phyloP scores from a whole-genome alignment of 306 rosid species.

The Comarum palustre region DNA sequence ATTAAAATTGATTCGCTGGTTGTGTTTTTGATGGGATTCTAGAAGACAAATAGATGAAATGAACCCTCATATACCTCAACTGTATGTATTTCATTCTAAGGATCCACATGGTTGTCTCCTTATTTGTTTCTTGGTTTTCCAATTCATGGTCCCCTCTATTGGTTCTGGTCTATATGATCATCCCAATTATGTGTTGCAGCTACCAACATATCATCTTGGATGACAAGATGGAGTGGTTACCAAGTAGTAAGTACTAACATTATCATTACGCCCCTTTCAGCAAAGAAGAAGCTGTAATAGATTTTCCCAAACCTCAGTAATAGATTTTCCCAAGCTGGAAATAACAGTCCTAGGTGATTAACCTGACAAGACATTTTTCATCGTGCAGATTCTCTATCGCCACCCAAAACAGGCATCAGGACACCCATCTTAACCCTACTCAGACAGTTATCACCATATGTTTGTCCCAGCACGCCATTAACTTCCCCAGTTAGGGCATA shows the following conservation, averaged over 20 bases:
- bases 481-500: conserved; percentile 24
- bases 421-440: conserved; percentile 44
- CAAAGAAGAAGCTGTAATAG: neutral
- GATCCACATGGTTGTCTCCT: conserved; percentile 24
- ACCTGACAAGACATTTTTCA: neutral
- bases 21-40: conserved; percentile 15
- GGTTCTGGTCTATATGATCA: neutral
- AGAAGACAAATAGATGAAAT: conserved; percentile 2
- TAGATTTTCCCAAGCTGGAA: neutral
- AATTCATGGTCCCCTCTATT: conserved; percentile 14
- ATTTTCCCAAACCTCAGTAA: neutral
- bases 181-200: neutral
- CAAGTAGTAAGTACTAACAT: neutral
- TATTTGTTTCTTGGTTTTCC: conserved; percentile 8
- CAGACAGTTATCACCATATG: conserved; percentile 26
- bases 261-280: neutral
- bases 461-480: conserved; percentile 32
- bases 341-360: neutral
- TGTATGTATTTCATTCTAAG: neutral
- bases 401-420: conserved; percentile 41
- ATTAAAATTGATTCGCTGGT: neutral
- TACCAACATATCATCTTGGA: neutral
- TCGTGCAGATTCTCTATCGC: conserved; percentile 35
- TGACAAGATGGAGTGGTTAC: neutral
- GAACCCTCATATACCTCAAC: neutral